Percentiles rank a stretch among this genome's conserved stretches.
Conservation (phyloP, 2,329 filamentous ascomycete genomes). For the Hansfordia pulvinata region DNA sequence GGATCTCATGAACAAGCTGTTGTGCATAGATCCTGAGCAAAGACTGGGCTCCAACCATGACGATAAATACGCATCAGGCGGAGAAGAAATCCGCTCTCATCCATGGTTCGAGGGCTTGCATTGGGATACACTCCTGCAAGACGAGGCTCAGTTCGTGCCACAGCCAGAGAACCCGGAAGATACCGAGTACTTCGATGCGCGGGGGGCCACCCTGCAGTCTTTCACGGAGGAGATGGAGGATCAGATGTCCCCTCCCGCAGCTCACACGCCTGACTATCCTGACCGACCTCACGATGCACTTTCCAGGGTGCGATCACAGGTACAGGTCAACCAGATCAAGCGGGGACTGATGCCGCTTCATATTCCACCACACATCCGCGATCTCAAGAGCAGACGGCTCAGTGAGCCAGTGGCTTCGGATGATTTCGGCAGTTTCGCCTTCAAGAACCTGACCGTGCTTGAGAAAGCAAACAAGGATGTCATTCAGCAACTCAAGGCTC, state of each 20-base stretch:
- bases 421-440: constrained; percentile 92
- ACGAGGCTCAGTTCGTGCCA: constrained; percentile 91
- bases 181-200: constrained; percentile 91
- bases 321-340: constrained; percentile 64
- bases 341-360: constrained; percentile 88
- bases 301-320: constrained; percentile 72
- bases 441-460: constrained; percentile 91
- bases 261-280: constrained; percentile 61
- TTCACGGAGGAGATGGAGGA: constrained; percentile 95
- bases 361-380: constrained; percentile 90
- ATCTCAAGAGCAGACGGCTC: constrained; percentile 72
- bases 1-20: constrained; percentile 83
- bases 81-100: constrained; percentile 81
- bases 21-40: constrained; percentile 71
- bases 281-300: constrained; percentile 92
- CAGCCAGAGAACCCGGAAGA: constrained; percentile 89
- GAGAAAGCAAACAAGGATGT: constrained; percentile 99
- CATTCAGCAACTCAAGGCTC: constrained; percentile 86
- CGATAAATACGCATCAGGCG: constrained; percentile 71
- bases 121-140: constrained; percentile 85
- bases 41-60: constrained; percentile 76
- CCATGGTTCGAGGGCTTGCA: constrained; percentile 78
- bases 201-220: constrained; percentile 81
- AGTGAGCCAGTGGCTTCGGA: constrained; percentile 83
- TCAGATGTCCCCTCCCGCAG: constrained; percentile 61